Evolutionary conservation across 257 asterid species (phyloP).

Genomic region (Plantago major): DNA sequence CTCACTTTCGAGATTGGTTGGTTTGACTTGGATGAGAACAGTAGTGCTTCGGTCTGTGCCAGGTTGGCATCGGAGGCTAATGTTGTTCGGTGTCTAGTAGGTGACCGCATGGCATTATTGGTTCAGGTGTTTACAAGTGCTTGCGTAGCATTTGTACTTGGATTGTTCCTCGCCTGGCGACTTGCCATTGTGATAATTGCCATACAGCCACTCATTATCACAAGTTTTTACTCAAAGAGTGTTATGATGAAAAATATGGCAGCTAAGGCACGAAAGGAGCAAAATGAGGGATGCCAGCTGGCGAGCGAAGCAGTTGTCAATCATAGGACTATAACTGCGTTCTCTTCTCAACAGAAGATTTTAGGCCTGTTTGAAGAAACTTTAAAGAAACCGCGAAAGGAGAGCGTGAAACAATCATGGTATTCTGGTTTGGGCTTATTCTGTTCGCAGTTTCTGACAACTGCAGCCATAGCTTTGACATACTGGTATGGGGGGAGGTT

Average conservation of each 20-base stretch:
- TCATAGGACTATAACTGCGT: slow-evolving; percentile 66
- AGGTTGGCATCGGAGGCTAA: slow-evolving; percentile 58
- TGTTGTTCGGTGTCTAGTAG: slow-evolving; percentile 54
- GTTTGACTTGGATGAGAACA: slow-evolving; percentile 64
- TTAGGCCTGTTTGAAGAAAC: slow-evolving; percentile 42
- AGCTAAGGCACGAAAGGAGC: slow-evolving; percentile 47
- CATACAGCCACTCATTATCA: slow-evolving; percentile 50
- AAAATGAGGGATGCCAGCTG: slow-evolving; percentile 62
- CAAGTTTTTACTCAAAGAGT: slow-evolving; percentile 55
- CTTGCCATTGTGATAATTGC: slow-evolving; percentile 69
- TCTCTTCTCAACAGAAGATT: slow-evolving; percentile 61
- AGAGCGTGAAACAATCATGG: slow-evolving; percentile 67
- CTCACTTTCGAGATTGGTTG: slow-evolving; percentile 67
- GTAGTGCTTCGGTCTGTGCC: slow-evolving; percentile 54
- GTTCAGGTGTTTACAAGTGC: slow-evolving; percentile 59
- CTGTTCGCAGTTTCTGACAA: slow-evolving; percentile 50
- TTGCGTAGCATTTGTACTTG: slow-evolving; percentile 44
- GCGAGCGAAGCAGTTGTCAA: slow-evolving; percentile 78
- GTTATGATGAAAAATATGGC: slow-evolving; percentile 59
- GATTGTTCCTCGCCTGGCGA: slow-evolving; percentile 54
- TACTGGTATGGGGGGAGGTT: slow-evolving; percentile 82
- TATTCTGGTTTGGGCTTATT: slow-evolving; percentile 52
- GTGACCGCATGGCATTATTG: slow-evolving; percentile 55
- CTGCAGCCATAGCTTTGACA: slow-evolving; percentile 52
- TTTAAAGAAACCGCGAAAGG: slow-evolving; percentile 36